Evolutionary conservation across 2,329 filamentous ascomycete species (phyloP).

Genomic region (Penicillium sp.): DNA sequence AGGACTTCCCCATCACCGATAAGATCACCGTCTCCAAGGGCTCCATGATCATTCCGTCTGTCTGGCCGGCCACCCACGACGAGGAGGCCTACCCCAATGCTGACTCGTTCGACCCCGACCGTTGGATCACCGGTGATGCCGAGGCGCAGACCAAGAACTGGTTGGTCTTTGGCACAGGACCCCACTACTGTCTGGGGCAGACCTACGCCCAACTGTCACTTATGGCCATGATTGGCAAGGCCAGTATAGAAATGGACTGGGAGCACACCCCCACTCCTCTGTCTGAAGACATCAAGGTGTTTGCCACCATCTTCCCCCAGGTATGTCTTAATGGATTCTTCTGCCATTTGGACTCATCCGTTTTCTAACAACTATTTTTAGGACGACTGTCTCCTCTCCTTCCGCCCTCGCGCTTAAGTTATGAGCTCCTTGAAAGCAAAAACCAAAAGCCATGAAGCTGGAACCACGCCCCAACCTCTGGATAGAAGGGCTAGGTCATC

Average conservation of each 20-base stretch:
- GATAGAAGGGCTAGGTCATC: conserved; percentile 20
- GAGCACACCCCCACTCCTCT: conserved; percentile 77
- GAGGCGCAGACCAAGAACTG: conserved; percentile 95
- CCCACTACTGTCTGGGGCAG: conserved; percentile 96
- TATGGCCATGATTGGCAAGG: conserved; percentile 87
- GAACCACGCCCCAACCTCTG: conserved; percentile 15
- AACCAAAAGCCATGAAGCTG: conserved; percentile 16
- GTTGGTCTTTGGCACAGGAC: conserved; percentile 91
- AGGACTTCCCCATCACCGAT: conserved; percentile 85
- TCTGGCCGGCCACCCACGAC: conserved; percentile 87
- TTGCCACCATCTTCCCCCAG: conserved; percentile 96
- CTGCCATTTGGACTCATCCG: conserved; percentile 8
- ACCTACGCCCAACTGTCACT: conserved; percentile 87
- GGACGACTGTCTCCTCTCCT: conserved; percentile 82
- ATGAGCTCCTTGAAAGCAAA: neutral
- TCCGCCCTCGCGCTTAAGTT: conserved; percentile 51
- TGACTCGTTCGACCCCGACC: conserved; percentile 84
- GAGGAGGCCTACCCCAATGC: conserved; percentile 89
- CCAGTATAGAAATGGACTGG: conserved; percentile 84
- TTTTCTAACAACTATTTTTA: conserved; percentile 41
- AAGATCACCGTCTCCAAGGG: conserved; percentile 92
- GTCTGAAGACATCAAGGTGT: conserved; percentile 96
- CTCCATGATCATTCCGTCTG: conserved; percentile 91
- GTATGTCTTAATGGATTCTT: conserved; percentile 47
- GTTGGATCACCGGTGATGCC: conserved; percentile 87